A percentile compares a stretch with the other conserved stretches of the same genome.
phyloP scores from a whole-genome alignment of 2,329 filamentous ascomycete species.

The Aspergillus glaucus region DNA sequence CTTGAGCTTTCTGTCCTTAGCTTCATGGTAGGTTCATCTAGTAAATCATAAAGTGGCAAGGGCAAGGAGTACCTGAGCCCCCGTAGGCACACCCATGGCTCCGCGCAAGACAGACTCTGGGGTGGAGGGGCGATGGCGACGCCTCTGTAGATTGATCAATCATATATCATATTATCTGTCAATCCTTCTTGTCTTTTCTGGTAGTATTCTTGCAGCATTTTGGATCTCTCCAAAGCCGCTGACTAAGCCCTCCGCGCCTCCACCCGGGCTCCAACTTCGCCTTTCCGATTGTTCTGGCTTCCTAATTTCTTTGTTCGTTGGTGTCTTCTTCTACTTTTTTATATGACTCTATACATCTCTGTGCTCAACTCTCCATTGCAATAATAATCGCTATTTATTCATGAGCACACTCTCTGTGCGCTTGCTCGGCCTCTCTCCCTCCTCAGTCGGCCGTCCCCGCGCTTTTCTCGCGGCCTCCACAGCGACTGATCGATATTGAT shows the following conservation, averaged over 20 bases:
- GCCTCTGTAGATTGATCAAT: background rate
- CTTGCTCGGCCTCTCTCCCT: background rate
- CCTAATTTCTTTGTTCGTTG: too few relatives aligned
- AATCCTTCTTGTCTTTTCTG: too few relatives aligned
- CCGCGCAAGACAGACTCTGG: background rate
- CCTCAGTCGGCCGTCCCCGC: background rate
- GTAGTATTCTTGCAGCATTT: too few relatives aligned
- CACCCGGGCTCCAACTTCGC: background rate
- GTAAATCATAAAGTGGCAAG: too few relatives aligned
- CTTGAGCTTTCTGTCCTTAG: too few relatives aligned
- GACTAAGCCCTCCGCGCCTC: slow-evolving; percentile 2
- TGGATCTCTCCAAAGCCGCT: background rate
- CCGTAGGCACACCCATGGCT: background rate
- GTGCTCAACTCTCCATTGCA: background rate
- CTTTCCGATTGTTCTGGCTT: background rate
- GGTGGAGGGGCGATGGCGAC: background rate
- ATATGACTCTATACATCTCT: background rate
- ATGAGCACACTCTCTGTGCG: background rate
- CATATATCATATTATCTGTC: background rate
- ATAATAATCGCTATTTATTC: background rate
- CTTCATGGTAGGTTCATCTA: background rate
- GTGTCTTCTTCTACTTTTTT: background rate
- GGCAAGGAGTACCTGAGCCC: background rate
- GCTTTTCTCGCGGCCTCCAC: background rate
- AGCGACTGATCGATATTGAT: background rate